phyloP scores from a whole-genome alignment of 164 flowering plant genomes.

The Liriodendron chinense region DNA sequence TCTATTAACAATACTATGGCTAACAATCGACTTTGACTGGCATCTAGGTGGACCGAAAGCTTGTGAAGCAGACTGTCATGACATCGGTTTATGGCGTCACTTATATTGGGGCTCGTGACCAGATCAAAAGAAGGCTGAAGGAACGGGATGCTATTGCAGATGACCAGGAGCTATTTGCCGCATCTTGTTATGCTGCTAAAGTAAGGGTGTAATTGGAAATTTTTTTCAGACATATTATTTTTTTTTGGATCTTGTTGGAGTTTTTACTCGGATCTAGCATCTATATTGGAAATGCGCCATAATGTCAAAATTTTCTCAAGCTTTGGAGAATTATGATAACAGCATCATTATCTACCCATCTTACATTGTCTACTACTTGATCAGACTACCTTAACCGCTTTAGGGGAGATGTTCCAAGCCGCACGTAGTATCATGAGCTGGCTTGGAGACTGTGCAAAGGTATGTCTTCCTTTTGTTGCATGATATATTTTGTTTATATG shows the following conservation, averaged over 20 bases:
- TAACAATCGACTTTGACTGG: conserved; percentile 5
- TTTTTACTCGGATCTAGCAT: background rate
- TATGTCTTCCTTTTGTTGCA: conserved; percentile 5
- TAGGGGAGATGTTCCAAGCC: conserved; percentile 97
- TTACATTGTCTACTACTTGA: conserved; percentile 20
- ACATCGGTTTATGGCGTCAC: conserved; percentile 99
- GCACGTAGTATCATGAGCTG: conserved; percentile 93
- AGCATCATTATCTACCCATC: conserved; percentile 7
- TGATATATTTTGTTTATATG: background rate
- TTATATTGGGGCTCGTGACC: conserved; percentile 97
- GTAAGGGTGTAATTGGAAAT: conserved; percentile 36
- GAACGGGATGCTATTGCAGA: conserved; percentile 68
- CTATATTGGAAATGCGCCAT: background rate
- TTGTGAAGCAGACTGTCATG: conserved; percentile 99
- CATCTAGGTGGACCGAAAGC: conserved; percentile 74
- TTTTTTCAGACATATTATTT: background rate
- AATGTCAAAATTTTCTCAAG: background rate
- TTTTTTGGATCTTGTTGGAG: background rate
- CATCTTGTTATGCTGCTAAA: conserved; percentile 91
- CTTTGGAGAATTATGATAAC: background rate
- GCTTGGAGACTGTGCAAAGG: conserved; percentile 74
- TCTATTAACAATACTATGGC: conserved; percentile 3
- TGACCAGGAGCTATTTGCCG: conserved; percentile 54
- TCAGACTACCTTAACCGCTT: conserved; percentile 82
- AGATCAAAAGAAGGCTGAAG: conserved; percentile 77